Base-by-base conservation (phyloP, 352 stramenopile genomes). In the Phytophthora meadii region DNA sequence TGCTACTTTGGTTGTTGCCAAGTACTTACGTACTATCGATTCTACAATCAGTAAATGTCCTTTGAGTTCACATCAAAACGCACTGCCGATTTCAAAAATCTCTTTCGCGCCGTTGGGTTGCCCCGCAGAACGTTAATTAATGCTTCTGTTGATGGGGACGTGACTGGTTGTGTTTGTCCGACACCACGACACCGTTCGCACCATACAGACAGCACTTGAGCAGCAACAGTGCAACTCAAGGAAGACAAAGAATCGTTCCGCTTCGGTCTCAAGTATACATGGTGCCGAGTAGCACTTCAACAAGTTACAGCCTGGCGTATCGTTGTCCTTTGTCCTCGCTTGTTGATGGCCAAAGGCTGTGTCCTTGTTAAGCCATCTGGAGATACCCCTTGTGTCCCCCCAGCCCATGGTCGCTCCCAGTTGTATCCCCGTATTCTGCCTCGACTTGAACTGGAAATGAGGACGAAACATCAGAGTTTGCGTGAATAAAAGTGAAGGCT, bases 311-410 rank as follows among this genome's bases (percentile, higher is more conserved):
- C 7, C 30, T 36, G 30, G 30, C 30, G 30, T 36, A 14, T 36
- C 30, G 30, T 30, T 25, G 9, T 9, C 32, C 15, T 27, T 25
- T 30, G 54, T 65, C 34, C 34, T 54, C n/a, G n/a, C 19, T 48
- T 44, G 37, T 34, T 39, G 46, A n/a, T 49, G 3, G 28, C 25
- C 37, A 32, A 27, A 10, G 30, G 10, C 52, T 2, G 27, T 39
- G 39, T 60, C 40, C 52, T 49, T 59, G 40, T 36, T 51, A 30
- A 45, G 11, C 54, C 55, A 63, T 64, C 45, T 64, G 55, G 45
- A 8, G 56, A 39, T 45, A 37, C 24, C 36, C 56, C n/a, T 56
- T 28, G 32, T 24, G 25, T 40, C 34, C n/a, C 24, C 50, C 51
- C 51, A 58, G 51, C 51, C 37, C 51, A 46, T n/a, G 28, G 27